Evolutionary conservation across 345 rosid genomes (phyloP), one percentile per base, ranked within the genome.

Genomic region (Noccaea bulbosa): DNA sequence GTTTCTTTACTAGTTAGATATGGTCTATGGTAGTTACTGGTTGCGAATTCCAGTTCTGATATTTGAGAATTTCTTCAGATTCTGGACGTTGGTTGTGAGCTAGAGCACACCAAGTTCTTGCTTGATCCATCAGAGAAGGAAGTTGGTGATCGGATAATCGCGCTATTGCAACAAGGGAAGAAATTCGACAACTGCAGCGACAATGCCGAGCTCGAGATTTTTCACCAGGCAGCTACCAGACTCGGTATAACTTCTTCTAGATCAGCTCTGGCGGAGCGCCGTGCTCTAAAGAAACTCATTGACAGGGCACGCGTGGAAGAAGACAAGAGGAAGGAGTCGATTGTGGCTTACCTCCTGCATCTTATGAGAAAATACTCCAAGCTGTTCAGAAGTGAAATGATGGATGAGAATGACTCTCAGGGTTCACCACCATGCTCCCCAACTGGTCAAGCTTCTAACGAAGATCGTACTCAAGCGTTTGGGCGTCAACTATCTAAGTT

Each of bases 311-410:
- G 98, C 4, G 78, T 68, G 5, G 99, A 95, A 85, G 99, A 95
- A 79, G 98, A 95, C 81, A 90, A 95, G 76, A 86, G 97, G 6
- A 95, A 92, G 68, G 99, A 95, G 62, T 92, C 98, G 6, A 95
- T 95, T 45, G 98, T 90, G 57, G 96, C 97, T 38, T 95, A 86
- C 83, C 96, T 95, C 20, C 83, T 95, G 59, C 89, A 84, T 76
- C 92, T 95, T 54, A 88, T 95, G 92, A 84, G 98, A 70, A 95
- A 86, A 83, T 95, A 89, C 80, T 95, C 97, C 4, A 92, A 95
- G 83, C 79, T 88, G 58, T 92, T 95, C 81, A 84, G 99, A 81
- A 90, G 79, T 67, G 98, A 95, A 44, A 62, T 90, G 39, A 35
- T 80, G 38, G 98, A 92, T 75, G 99, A 92, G 73, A 92, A 82